phyloP scores from a whole-genome alignment of 495 filamentous ascomycete species.

The Penicillium steckii region DNA sequence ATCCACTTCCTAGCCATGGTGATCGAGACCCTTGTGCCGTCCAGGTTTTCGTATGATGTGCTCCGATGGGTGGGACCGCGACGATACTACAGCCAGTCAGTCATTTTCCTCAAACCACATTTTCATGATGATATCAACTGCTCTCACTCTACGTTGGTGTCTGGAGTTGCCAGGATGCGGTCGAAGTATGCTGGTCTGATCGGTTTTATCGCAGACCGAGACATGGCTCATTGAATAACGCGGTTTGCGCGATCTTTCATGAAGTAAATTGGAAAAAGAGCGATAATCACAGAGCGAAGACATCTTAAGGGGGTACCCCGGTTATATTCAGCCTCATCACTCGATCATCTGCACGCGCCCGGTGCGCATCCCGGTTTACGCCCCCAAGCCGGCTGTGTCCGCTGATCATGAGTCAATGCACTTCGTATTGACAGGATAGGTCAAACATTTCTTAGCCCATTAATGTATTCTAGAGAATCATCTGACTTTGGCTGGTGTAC shows the following conservation, averaged over 20 bases:
- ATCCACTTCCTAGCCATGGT: slow-evolving; percentile 29
- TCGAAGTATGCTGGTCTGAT: slow-evolving; percentile 18
- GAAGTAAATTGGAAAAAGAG: neutral
- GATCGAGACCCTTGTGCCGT: slow-evolving; percentile 14
- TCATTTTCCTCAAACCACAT: neutral
- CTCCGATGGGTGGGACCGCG: slow-evolving; percentile 43
- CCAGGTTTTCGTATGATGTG: slow-evolving; percentile 39
- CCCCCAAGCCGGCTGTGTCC: slow-evolving; percentile 7
- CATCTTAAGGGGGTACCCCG: slow-evolving; percentile 11
- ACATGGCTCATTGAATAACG: slow-evolving; percentile 5
- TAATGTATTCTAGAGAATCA: neutral
- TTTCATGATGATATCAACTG: neutral
- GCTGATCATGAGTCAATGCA: slow-evolving; percentile 26
- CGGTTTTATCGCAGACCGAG: slow-evolving; percentile 4
- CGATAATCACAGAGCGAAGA: neutral
- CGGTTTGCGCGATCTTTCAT: neutral
- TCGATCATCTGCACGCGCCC: slow-evolving; percentile 20
- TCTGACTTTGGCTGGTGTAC: too few relatives aligned
- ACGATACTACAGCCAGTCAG: slow-evolving; percentile 34
- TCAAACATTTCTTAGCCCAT: neutral
- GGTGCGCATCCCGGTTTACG: slow-evolving; percentile 8
- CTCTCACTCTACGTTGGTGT: slow-evolving; percentile 43
- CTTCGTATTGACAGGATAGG: neutral
- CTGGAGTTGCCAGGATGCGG: slow-evolving; percentile 5
- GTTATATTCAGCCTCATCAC: slow-evolving; percentile 18